Percentiles rank a stretch among this genome's conserved stretches.
phyloP scores from a whole-genome alignment of 495 filamentous ascomycete species.

The Daldinia grandis region DNA sequence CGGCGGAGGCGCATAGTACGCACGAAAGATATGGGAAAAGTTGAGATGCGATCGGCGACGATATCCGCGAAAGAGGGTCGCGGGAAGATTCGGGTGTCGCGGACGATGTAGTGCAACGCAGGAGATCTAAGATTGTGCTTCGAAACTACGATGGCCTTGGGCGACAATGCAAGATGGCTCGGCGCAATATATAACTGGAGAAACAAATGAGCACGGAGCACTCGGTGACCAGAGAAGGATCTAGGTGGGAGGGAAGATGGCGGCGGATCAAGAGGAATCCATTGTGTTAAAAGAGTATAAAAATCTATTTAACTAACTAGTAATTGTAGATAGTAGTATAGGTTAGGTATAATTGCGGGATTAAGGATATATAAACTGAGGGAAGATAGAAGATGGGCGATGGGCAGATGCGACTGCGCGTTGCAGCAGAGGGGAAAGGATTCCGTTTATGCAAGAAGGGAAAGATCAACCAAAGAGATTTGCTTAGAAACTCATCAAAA shows the following conservation, averaged over 20 bases:
- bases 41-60: constrained; percentile 7
- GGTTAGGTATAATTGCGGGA: not conserved
- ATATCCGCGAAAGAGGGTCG: constrained; percentile 5
- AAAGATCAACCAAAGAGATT: constrained; percentile 16
- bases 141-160: constrained; percentile 7
- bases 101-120: constrained; percentile 14
- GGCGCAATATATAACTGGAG: constrained; percentile 24
- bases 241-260: constrained; percentile 8
- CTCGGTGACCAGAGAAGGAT: constrained; percentile 1
- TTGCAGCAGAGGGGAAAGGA: constrained; percentile 3
- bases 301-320: constrained; percentile 7
- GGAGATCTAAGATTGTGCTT: constrained; percentile 10
- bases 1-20: constrained; percentile 69
- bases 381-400: not conserved
- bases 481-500: constrained; percentile 24
- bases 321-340: not conserved
- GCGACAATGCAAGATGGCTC: constrained; percentile 17
- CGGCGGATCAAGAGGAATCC: constrained; percentile 23
- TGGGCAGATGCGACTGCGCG: constrained; percentile 3
- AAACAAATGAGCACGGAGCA: constrained; percentile 1
- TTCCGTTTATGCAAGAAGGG: constrained; percentile 3
- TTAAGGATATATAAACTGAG: not conserved
- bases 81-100: constrained; percentile 31
- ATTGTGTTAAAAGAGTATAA: constrained; percentile 14
- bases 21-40: constrained; percentile 1